A percentile compares a stretch with the other conserved stretches of the same genome.
Evolutionary conservation across 2,329 filamentous ascomycete species (phyloP).

Genomic region (Penicillium digitatum): DNA sequence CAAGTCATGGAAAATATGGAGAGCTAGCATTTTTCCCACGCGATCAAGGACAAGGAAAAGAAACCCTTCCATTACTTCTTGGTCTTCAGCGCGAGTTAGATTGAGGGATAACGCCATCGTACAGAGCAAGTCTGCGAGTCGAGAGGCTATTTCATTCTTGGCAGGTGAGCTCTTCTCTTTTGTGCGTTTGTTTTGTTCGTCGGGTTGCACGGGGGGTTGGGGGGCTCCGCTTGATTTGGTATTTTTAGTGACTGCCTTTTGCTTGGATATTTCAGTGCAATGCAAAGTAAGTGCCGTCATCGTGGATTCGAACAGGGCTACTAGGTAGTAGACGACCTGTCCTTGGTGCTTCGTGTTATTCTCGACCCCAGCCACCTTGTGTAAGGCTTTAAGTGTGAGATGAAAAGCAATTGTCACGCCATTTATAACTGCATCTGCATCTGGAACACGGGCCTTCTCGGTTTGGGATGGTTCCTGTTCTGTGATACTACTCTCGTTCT

Average conservation of each 20-base stretch:
- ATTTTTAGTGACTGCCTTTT: conserved; percentile 8
- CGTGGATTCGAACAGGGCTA: conserved; percentile 32
- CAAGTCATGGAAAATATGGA: conserved; percentile 39
- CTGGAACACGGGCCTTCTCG: conserved; percentile 11
- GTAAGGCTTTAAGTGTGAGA: conserved; percentile 27
- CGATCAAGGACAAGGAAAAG: conserved; percentile 38
- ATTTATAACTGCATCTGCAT: conserved; percentile 18
- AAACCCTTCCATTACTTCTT: conserved; percentile 41
- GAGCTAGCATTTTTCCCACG: conserved; percentile 40
- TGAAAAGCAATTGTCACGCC: conserved; percentile 26
- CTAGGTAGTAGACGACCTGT: conserved; percentile 34
- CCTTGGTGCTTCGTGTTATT: conserved; percentile 14
- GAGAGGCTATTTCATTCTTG: conserved; percentile 18
- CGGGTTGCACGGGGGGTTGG: neutral
- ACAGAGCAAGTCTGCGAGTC: conserved; percentile 26
- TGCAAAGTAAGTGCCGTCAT: conserved; percentile 26
- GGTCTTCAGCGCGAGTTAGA: conserved; percentile 23
- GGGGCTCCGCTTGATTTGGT: neutral
- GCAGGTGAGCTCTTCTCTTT: neutral
- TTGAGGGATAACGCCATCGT: conserved; percentile 33
- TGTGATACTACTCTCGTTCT: neutral
- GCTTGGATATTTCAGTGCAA: conserved; percentile 19
- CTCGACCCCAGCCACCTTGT: conserved; percentile 22
- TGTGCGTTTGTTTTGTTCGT: conserved; percentile 5
- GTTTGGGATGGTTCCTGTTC: conserved; percentile 2